A percentile compares a stretch with the other conserved stretches of the same genome.
phyloP scores from a whole-genome alignment of 1,284 basidiomycete species.

The Sporisorium scitamineum region DNA sequence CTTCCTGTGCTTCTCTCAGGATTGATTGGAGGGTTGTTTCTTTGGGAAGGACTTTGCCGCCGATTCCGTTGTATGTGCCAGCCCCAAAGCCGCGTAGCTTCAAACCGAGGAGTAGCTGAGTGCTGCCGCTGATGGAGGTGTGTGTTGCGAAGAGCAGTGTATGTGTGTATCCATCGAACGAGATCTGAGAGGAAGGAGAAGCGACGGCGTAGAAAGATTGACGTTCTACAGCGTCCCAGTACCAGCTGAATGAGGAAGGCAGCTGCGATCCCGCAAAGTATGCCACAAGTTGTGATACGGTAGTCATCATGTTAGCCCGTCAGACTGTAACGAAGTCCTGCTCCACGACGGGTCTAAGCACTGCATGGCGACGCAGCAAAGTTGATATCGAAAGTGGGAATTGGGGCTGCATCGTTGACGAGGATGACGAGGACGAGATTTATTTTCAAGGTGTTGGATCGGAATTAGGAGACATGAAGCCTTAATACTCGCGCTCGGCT shows the following conservation, averaged over 20 bases:
- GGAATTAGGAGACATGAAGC: background rate
- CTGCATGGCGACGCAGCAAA: background rate
- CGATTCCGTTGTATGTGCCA: slow-evolving; percentile 21
- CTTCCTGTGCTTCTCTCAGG: slow-evolving; percentile 24
- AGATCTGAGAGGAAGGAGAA: background rate
- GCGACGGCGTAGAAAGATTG: background rate
- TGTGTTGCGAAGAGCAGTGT: slow-evolving; percentile 19
- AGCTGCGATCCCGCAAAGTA: background rate
- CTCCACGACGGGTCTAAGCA: too few relatives aligned
- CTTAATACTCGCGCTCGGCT: too few relatives aligned
- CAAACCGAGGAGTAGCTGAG: background rate
- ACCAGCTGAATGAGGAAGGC: background rate
- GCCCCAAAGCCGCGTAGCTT: slow-evolving; percentile 25
- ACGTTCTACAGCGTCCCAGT: background rate
- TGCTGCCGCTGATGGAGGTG: background rate
- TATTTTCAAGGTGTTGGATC: background rate
- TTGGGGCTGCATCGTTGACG: too few relatives aligned
- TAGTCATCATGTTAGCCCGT: background rate
- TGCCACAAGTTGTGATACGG: background rate
- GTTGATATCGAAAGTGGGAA: too few relatives aligned
- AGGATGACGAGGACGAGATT: background rate
- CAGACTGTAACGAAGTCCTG: too few relatives aligned
- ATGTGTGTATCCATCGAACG: slow-evolving; percentile 22
- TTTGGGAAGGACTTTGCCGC: slow-evolving; percentile 15
- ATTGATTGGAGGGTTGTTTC: slow-evolving; percentile 13